A percentile compares a stretch with the other conserved stretches of the same genome.
Evolutionary conservation across 306 rosid genomes (phyloP).

Genomic region (Calophaca sinica): DNA sequence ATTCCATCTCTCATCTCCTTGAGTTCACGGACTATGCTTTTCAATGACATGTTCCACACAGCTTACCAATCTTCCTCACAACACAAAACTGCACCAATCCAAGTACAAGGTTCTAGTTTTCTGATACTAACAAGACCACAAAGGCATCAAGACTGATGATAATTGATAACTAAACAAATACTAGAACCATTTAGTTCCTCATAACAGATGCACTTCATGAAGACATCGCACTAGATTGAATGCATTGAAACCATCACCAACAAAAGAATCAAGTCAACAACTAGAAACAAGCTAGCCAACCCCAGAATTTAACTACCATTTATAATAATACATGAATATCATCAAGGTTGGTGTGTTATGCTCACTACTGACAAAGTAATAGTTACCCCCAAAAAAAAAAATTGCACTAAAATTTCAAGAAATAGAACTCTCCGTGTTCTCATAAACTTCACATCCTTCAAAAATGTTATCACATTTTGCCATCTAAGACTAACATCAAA

Average conservation of each 20-base stretch:
- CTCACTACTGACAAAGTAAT: neutral
- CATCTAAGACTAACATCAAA: neutral
- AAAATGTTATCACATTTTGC: neutral
- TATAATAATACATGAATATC: constrained; percentile 12
- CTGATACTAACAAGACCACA: constrained; percentile 11
- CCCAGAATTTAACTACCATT: constrained; percentile 26
- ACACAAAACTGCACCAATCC: constrained; percentile 42
- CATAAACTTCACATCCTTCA: constrained; percentile 1
- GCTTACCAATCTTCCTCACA: constrained; percentile 47
- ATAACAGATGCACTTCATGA: neutral
- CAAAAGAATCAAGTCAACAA: constrained; percentile 32
- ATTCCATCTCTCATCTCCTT: constrained; percentile 69
- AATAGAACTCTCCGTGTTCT: neutral
- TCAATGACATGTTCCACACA: constrained; percentile 61
- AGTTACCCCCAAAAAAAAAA: constrained; percentile 16
- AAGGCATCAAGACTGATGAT: constrained; percentile 9
- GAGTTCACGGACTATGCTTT: constrained; percentile 67
- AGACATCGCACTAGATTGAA: constrained; percentile 13
- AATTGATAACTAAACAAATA: neutral
- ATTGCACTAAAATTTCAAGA: neutral
- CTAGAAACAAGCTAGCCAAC: constrained; percentile 33
- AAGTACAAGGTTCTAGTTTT: constrained; percentile 21
- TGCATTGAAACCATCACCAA: constrained; percentile 27
- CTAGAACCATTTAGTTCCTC: neutral
- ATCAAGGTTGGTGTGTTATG: neutral